These are phyloP conservation scores for Mycena haematopus DNA, from an alignment of 768 basidiomycete genomes.

Conservation along the genomic window DNA sequence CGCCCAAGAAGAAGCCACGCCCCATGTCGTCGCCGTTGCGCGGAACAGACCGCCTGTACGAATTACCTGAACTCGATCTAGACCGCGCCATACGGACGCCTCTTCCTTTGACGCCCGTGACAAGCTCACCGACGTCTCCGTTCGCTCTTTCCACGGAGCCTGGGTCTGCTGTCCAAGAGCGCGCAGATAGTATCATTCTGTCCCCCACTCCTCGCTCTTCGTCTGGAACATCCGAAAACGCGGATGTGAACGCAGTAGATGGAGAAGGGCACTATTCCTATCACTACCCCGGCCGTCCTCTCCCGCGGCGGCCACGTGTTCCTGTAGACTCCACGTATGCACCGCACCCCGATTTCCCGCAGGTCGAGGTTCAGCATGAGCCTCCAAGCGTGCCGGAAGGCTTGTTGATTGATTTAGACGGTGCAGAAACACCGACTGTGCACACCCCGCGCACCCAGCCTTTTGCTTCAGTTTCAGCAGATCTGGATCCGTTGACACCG, in stretches of 20 bases:
- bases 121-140: constrained; percentile 22
- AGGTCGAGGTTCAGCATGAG: constrained; percentile 23
- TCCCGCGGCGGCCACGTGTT: constrained; percentile 50
- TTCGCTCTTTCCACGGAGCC: constrained; percentile 8
- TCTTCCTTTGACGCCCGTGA: constrained; percentile 45
- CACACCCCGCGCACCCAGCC: background rate
- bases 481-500: constrained; percentile 5
- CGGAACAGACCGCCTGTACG: too few relatives aligned
- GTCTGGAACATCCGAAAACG: constrained; percentile 1
- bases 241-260: background rate
- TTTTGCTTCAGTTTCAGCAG: constrained; percentile 7
- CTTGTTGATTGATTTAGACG: constrained; percentile 62
- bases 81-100: constrained; percentile 45
- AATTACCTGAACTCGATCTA: constrained; percentile 33
- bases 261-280: constrained; percentile 32
- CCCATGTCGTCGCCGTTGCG: constrained; percentile 40
- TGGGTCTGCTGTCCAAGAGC: background rate
- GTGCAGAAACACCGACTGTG: constrained; percentile 27
- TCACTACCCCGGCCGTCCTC: constrained; percentile 63
- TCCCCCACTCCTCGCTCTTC: constrained; percentile 8
- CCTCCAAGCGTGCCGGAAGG: constrained; percentile 50
- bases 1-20: constrained; percentile 33
- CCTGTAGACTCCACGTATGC: constrained; percentile 45
- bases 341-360: constrained; percentile 34
- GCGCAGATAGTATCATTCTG: background rate